Conservation (phyloP, 75 land plant species). For the Azolla pinnata region DNA sequence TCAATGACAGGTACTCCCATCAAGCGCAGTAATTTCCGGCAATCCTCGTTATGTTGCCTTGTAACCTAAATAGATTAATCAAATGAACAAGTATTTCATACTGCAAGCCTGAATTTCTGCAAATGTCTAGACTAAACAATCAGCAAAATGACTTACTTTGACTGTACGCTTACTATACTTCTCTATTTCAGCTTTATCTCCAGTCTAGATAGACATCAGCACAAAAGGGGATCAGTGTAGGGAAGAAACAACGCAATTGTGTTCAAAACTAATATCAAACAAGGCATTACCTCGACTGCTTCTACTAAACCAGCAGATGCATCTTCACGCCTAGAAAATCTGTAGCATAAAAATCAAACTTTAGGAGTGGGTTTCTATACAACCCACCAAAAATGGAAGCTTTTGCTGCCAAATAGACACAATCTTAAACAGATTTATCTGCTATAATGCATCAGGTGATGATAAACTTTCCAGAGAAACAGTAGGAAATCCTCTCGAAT, state of each 20-base stretch:
- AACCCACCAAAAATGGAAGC: no score
- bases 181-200: slow-evolving; percentile 77
- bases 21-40: slow-evolving; percentile 68
- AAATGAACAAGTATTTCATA: no score
- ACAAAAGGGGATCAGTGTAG: neutral
- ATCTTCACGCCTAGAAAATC: slow-evolving; percentile 75
- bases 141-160: slow-evolving; percentile 47
- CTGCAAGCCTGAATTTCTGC: no score
- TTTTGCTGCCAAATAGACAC: no score
- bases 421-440: no score
- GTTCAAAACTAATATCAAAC: neutral
- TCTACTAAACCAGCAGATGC: slow-evolving; percentile 70
- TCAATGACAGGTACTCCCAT: slow-evolving; percentile 98
- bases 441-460: no score
- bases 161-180: slow-evolving; percentile 93
- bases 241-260: neutral
- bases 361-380: no score
- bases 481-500: neutral
- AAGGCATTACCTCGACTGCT: slow-evolving; percentile 66
- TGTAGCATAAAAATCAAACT: slow-evolving; percentile 14
- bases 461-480: neutral
- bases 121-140: no score
- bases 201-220: slow-evolving; percentile 37
- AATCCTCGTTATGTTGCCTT: slow-evolving; percentile 85
- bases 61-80: slow-evolving; percentile 77